Evolutionary conservation across 2,329 filamentous ascomycete species (phyloP).

Genomic region (Chrysoporthe austroafricana): DNA sequence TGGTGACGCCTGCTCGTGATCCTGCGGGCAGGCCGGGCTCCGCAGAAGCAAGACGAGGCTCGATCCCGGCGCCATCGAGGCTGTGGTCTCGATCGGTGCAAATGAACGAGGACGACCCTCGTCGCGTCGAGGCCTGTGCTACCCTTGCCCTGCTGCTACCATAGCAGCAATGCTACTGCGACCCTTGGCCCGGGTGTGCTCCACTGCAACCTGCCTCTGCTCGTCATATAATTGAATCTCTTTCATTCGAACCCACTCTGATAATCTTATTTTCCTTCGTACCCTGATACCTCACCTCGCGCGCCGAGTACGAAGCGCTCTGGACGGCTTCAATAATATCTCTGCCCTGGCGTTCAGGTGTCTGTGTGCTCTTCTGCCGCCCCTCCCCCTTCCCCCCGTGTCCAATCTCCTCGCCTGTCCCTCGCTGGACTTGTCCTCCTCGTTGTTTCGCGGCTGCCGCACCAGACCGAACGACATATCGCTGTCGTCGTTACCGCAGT

Average conservation of each 20-base stretch:
- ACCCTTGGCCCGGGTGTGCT: not conserved
- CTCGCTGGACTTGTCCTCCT: not conserved
- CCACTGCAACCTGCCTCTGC: constrained; percentile 5
- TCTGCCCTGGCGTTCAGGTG: not conserved
- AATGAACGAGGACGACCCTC: not conserved
- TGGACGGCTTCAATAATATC: not conserved
- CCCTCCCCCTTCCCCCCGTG: not conserved
- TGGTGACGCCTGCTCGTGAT: not conserved
- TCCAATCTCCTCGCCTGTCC: not conserved
- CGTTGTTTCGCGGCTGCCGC: not conserved
- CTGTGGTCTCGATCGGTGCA: not conserved
- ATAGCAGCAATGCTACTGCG: not conserved
- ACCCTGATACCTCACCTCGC: not conserved
- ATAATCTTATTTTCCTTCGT: constrained; percentile 6
- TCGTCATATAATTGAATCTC: constrained; percentile 10
- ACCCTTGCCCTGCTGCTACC: not conserved
- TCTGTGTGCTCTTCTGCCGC: not conserved
- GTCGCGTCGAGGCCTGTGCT: constrained; percentile 4
- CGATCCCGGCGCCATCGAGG: not conserved
- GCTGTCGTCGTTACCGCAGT: not conserved
- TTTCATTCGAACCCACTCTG: constrained; percentile 3
- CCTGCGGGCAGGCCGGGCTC: not conserved
- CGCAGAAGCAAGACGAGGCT: not conserved
- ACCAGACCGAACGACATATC: not conserved
- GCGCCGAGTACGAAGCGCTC: not conserved